Base-by-base conservation (phyloP, 495 filamentous ascomycete genomes). In the Penicillium dipodomyicola region DNA sequence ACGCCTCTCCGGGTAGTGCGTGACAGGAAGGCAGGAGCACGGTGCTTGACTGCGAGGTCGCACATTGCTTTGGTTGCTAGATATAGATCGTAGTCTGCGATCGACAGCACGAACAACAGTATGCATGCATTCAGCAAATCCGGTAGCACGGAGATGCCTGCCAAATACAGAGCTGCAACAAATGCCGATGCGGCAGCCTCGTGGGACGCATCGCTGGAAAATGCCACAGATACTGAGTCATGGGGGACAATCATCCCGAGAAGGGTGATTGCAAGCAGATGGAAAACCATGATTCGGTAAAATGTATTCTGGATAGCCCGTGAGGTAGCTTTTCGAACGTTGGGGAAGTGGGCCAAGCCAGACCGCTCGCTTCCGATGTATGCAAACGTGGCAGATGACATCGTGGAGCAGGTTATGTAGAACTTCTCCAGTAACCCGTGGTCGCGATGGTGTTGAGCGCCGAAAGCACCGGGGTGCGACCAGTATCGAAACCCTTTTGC, bases 331-430 rank as follows among this genome's bases (percentile, higher is more conserved):
- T 83, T 83, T 50, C 82, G 77, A 0, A 91, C 87, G 68, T 90
- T 88, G 11, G 78, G 78, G 22, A 87, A 84, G 71, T 93, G 89
- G 8, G 80, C 72, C 20, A 86, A 77, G 49, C 84, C 91, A 50
- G 94, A 84, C 25, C 92, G 77, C 73, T 96, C 92, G 14, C 90
- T 92, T 37, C 90, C 89, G 37, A 91, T 76, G 61, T 90, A 93
- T 23, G 90, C 87, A 57, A 93, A 92, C 3, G 85, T 87, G 7
- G 89, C 88, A 50, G 84, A 86, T 50, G 90, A 84, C 49, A 92
- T 75, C 11, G 86, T 85, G 14, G 82, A 81, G 80, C 88, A 93
- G n/a, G 91, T 76, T 14, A 82, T 56, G 27, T 90, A 74, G 67
- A 92, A 87, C 11, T 82, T 67, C 9, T 67, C 77, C 8, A 61